Conservation (phyloP, 2,329 filamentous ascomycete species). For the Aspergillus ustus region DNA sequence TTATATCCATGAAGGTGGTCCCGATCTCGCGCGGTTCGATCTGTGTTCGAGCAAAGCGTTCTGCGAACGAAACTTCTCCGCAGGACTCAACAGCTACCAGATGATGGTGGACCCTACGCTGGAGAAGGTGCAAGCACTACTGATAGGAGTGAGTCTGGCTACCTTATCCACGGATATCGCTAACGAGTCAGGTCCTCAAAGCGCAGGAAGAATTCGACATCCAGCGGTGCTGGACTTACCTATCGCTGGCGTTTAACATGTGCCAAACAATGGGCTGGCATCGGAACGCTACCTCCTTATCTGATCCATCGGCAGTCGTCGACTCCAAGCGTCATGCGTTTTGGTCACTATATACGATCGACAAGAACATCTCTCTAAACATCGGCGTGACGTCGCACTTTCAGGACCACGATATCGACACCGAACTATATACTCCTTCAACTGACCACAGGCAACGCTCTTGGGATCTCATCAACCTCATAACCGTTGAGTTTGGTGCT, state of each 20-base stretch:
- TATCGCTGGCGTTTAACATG: constrained; percentile 32
- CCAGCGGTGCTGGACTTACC: constrained; percentile 32
- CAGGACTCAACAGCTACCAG: constrained; percentile 24
- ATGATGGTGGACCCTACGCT: constrained; percentile 28
- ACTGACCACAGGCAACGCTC: constrained; percentile 23
- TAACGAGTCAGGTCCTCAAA: constrained; percentile 27
- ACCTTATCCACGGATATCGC: neutral
- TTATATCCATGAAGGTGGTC: constrained; percentile 28
- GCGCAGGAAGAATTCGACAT: constrained; percentile 33
- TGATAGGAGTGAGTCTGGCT: constrained; percentile 25
- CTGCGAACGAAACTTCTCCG: constrained; percentile 25
- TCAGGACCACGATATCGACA: constrained; percentile 35
- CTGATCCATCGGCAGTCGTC: constrained; percentile 20
- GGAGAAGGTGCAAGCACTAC: constrained; percentile 29
- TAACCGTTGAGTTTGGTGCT: constrained; percentile 27
- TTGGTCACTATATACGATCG: constrained; percentile 33
- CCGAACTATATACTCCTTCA: constrained; percentile 25
- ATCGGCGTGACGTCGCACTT: constrained; percentile 31
- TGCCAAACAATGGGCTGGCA: constrained; percentile 29
- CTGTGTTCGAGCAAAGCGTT: constrained; percentile 18
- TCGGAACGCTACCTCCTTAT: constrained; percentile 21
- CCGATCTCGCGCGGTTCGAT: constrained; percentile 24
- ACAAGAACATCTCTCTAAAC: constrained; percentile 33
- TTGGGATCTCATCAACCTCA: constrained; percentile 32
- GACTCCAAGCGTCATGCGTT: constrained; percentile 31